These are phyloP conservation scores for Colletotrichum echinochloae DNA, from an alignment of 2,329 filamentous ascomycete genomes.

Conservation along the genomic window DNA sequence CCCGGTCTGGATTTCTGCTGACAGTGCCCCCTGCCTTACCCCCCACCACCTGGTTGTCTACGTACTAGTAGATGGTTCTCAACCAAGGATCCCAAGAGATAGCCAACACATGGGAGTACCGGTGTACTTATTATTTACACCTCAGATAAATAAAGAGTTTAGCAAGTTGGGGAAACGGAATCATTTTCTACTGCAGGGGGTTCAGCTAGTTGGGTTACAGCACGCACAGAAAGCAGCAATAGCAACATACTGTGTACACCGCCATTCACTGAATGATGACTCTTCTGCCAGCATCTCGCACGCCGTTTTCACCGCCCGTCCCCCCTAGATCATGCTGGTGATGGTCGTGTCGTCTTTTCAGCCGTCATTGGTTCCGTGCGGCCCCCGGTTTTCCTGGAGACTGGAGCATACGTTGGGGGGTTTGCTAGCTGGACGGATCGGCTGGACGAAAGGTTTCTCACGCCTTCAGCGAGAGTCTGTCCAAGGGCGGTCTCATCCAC, in stretches of 20 bases:
- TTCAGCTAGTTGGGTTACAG: background rate
- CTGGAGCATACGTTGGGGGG: conserved; percentile 9
- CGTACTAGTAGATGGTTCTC: background rate
- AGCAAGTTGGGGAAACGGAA: conserved; percentile 14
- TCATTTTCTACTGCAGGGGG: background rate
- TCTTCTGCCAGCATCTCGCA: background rate
- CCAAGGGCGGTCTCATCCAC: conserved; percentile 27
- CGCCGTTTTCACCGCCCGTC: conserved; percentile 18
- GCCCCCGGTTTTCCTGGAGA: conserved; percentile 15
- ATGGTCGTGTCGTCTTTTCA: background rate
- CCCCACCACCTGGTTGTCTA: background rate
- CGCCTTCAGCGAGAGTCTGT: background rate
- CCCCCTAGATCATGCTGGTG: conserved; percentile 11
- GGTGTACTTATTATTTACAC: background rate
- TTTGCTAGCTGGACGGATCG: conserved; percentile 29
- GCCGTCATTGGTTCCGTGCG: background rate
- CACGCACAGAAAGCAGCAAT: background rate
- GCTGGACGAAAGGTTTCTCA: conserved; percentile 19
- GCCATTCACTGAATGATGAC: background rate
- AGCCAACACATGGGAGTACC: background rate
- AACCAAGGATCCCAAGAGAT: background rate
- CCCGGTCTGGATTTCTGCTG: background rate
- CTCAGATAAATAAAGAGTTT: conserved; percentile 3
- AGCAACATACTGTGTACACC: background rate
- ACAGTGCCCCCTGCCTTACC: background rate